Evolutionary conservation across 2,329 filamentous ascomycete species (phyloP).

Genomic region (Acrocalymma vagum): DNA sequence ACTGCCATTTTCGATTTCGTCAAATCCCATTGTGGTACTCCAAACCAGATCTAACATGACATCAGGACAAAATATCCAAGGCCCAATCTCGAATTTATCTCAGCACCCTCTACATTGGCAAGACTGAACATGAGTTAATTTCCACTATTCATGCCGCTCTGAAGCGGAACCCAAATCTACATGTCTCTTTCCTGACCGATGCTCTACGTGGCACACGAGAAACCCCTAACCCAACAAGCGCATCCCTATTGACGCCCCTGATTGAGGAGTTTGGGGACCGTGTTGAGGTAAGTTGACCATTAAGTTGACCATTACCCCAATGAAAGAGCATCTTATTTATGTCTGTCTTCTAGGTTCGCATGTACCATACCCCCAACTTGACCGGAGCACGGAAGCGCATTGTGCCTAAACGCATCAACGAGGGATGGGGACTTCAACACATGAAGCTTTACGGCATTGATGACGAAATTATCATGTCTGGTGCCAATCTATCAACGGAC

Average conservation of each 20-base stretch:
- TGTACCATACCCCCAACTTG: constrained; percentile 98
- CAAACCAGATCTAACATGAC: constrained; percentile 26
- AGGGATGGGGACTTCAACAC: constrained; percentile 97
- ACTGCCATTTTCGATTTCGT: neutral
- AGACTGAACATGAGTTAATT: constrained; percentile 89
- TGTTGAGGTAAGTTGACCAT: no score
- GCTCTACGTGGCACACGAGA: constrained; percentile 91
- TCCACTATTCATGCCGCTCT: constrained; percentile 79
- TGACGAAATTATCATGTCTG: constrained; percentile 90
- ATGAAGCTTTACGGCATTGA: constrained; percentile 99
- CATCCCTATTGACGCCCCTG: constrained; percentile 86
- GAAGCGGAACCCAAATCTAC: constrained; percentile 75
- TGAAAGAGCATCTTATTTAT: no score
- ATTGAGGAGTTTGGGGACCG: constrained; percentile 85
- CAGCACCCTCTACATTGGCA: constrained; percentile 97
- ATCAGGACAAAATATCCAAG: constrained; percentile 73
- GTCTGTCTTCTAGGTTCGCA: no score
- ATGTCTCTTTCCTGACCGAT: constrained; percentile 90
- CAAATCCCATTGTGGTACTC: no score
- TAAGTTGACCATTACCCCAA: no score
- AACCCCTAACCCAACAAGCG: constrained; percentile 83
- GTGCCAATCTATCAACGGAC: constrained; percentile 88
- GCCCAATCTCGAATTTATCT: constrained; percentile 86
- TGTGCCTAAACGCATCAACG: constrained; percentile 90
- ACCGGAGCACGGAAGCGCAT: constrained; percentile 85